Evolutionary conservation across 805 yeast genomes (phyloP).

Genomic region (Brettanomyces custersianus): DNA sequence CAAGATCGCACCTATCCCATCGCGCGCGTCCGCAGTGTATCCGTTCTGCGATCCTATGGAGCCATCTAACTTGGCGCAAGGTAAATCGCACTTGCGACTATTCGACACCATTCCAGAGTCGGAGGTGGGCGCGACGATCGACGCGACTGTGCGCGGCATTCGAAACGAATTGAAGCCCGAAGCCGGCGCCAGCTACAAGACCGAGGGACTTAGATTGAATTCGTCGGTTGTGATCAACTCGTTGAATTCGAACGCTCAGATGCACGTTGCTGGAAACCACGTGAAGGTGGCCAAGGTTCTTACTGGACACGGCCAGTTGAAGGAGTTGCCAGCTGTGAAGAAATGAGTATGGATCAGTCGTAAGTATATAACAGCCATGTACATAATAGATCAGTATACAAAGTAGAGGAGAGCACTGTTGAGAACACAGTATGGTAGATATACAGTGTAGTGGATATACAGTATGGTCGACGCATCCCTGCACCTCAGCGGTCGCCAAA

Average conservation of each 20-base stretch:
- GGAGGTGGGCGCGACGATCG: constrained; percentile 14
- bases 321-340: constrained; percentile 14
- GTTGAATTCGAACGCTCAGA: constrained; percentile 22
- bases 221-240: constrained; percentile 24
- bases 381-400: neutral
- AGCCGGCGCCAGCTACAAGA: constrained; percentile 13
- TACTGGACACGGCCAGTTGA: constrained; percentile 13
- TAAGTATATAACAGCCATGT: neutral
- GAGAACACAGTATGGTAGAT: no score
- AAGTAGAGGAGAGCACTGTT: no score
- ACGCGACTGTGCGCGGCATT: constrained; percentile 20
- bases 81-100: constrained; percentile 7
- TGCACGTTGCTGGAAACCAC: constrained; percentile 21
- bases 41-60: constrained; percentile 19
- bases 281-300: constrained; percentile 11
- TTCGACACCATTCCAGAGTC: constrained; percentile 11
- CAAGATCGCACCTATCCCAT: constrained; percentile 12
- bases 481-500: neutral
- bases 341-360: neutral
- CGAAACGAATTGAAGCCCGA: constrained; percentile 18
- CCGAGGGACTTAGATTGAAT: constrained; percentile 17
- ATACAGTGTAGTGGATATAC: no score
- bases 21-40: constrained; percentile 1
- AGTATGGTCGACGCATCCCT: neutral
- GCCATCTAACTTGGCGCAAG: constrained; percentile 12